Conservation (phyloP, 2,329 filamentous ascomycete genomes). For the Uncinocarpus reesii region DNA sequence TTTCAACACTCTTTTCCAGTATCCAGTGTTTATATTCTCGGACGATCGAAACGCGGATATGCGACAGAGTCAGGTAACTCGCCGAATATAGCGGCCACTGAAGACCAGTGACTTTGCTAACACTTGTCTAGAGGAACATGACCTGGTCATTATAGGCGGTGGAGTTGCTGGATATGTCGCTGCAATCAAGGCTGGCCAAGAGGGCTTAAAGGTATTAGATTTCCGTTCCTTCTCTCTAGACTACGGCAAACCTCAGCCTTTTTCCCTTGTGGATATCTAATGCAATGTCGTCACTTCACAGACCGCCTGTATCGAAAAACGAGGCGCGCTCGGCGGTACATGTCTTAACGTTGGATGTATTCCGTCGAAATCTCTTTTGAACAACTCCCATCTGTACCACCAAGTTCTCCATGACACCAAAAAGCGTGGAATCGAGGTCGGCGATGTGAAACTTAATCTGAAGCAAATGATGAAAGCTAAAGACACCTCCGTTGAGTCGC, state of each 20-base stretch:
- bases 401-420: slow-evolving; percentile 95
- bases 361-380: slow-evolving; percentile 96
- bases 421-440: slow-evolving; percentile 91
- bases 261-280: slow-evolving; percentile 14
- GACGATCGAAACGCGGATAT: slow-evolving; percentile 46
- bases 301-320: slow-evolving; percentile 98
- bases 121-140: slow-evolving; percentile 64
- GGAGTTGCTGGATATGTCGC: slow-evolving; percentile 98
- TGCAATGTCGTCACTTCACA: slow-evolving; percentile 29
- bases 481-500: slow-evolving; percentile 72
- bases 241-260: background rate
- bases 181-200: slow-evolving; percentile 96
- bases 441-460: slow-evolving; percentile 93
- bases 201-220: slow-evolving; percentile 72
- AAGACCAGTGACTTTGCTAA: slow-evolving; percentile 10
- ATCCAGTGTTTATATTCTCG: slow-evolving; percentile 39
- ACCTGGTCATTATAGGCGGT: slow-evolving; percentile 94
- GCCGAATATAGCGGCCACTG: background rate
- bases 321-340: slow-evolving; percentile 85
- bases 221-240: background rate
- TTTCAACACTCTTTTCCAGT: slow-evolving; percentile 30
- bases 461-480: slow-evolving; percentile 97
- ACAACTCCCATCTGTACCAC: slow-evolving; percentile 98
- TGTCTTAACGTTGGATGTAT: slow-evolving; percentile 99
- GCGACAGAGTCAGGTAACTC: slow-evolving; percentile 42